Base-by-base conservation (phyloP, 306 rosid genomes). In the Quillaja saponaria region DNA sequence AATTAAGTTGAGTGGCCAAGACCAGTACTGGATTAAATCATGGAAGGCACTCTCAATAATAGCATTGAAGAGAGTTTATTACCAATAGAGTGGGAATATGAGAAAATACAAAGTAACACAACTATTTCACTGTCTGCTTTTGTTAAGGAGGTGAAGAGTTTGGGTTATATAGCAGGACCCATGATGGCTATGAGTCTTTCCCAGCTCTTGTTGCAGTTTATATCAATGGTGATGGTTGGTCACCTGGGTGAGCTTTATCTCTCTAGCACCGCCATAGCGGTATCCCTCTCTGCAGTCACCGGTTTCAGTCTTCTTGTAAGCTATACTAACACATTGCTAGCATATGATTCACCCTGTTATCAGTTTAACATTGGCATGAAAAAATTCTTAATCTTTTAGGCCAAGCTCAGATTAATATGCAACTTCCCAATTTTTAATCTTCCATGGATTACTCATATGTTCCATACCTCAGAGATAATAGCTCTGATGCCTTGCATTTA, bases 231-330 rank as follows among this genome's bases (percentile, higher is more conserved):
- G 71, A 71, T 71, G 77, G 78, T 55, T 13, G 81, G 78, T 34
- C 78, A 77, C 55, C 59, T 71, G 2, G 58, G 67, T 18, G 67
- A 71, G 38, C 81, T 77, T 28, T 58, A 77, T 55, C 78, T 71
- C 59, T 66, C 81, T 10, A 71, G 74, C 63, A 59, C 76, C 41
- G 56, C 78, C 13, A 40, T 77, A 3, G 74, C 78, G 48, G 52
- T 60, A 25, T 77, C 81, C 33, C 65, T 77, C 10, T 37, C 71
- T 21, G 58, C 40, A 0, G 78, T 56, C 71, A 71, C 75, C 12
- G 81, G 78, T n/a, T 77, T 71, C 21, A 71, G 81, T 19, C 18
- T 77, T 20, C 60, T 77, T 18, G 78, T 71, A 44, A 71, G 74
- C 10, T n/a, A n/a, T n/a, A n/a, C n/a, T n/a, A n/a, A n/a, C n/a